Evolutionary conservation across 352 stramenopile genomes (phyloP).

Genomic region (Pilasporangium apinafurcum): DNA sequence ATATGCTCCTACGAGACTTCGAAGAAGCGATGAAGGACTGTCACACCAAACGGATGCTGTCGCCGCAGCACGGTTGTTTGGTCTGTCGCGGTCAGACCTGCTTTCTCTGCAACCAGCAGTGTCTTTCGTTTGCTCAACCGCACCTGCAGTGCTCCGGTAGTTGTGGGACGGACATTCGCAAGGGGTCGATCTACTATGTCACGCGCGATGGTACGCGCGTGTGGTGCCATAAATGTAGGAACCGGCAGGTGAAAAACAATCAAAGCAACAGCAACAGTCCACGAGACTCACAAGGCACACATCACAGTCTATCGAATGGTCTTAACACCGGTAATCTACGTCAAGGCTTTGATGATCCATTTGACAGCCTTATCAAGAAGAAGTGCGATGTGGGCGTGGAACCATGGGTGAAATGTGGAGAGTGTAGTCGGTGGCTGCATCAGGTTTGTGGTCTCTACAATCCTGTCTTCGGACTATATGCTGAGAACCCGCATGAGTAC

Average conservation of each 20-base stretch:
- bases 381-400: conserved; percentile 68
- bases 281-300: no score
- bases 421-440: conserved; percentile 83
- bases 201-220: conserved; percentile 72
- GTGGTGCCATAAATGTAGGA: conserved; percentile 74
- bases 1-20: conserved; percentile 56
- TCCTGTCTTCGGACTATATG: conserved; percentile 52
- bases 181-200: conserved; percentile 67
- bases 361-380: conserved; percentile 38
- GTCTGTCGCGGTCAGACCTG: conserved; percentile 67
- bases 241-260: conserved; percentile 26
- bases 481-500: conserved; percentile 31
- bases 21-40: conserved; percentile 53
- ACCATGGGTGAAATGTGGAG: conserved; percentile 75
- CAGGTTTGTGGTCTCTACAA: conserved; percentile 94
- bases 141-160: conserved; percentile 69
- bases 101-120: conserved; percentile 67
- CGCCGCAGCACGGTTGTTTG: conserved; percentile 38
- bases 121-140: conserved; percentile 47
- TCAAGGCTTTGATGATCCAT: no score
- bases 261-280: conserved; percentile 7
- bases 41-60: conserved; percentile 30
- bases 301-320: not conserved
- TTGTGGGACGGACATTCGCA: conserved; percentile 73
- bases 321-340: no score